phyloP scores from a whole-genome alignment of 352 stramenopile genomes.

The Achlya hypogyna region DNA sequence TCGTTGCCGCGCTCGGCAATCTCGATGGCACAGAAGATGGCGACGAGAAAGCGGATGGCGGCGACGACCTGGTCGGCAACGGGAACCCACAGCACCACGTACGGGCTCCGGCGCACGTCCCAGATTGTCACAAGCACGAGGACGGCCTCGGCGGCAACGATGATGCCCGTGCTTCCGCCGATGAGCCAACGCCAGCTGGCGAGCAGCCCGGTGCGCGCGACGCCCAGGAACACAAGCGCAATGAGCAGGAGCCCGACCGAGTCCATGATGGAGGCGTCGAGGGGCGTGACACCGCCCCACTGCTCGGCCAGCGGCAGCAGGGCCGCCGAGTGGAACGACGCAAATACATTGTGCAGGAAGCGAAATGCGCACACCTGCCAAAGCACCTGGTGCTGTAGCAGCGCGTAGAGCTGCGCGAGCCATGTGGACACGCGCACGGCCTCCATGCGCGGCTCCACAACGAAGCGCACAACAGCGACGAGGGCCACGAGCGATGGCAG shows the following conservation, averaged over 20 bases:
- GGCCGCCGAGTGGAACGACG: neutral
- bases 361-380: constrained; percentile 54
- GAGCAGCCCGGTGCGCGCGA: neutral
- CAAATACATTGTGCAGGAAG: constrained; percentile 49
- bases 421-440: constrained; percentile 25
- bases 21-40: constrained; percentile 3
- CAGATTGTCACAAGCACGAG: neutral
- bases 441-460: constrained; percentile 1
- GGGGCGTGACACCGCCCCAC: neutral
- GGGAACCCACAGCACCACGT: neutral
- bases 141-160: neutral
- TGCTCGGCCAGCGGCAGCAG: neutral
- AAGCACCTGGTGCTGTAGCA: constrained; percentile 47
- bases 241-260: neutral
- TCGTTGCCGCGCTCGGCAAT: constrained; percentile 5
- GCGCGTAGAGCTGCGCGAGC: constrained; percentile 35
- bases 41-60: constrained; percentile 1
- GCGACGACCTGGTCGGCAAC: neutral
- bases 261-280: constrained; percentile 2
- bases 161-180: neutral
- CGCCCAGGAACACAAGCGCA: neutral
- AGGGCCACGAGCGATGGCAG: constrained; percentile 30
- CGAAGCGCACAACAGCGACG: constrained; percentile 22
- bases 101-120: neutral
- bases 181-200: constrained; percentile 3